Evolutionary conservation across 768 basidiomycete species (phyloP).

Genomic region (Amanita rimosa): DNA sequence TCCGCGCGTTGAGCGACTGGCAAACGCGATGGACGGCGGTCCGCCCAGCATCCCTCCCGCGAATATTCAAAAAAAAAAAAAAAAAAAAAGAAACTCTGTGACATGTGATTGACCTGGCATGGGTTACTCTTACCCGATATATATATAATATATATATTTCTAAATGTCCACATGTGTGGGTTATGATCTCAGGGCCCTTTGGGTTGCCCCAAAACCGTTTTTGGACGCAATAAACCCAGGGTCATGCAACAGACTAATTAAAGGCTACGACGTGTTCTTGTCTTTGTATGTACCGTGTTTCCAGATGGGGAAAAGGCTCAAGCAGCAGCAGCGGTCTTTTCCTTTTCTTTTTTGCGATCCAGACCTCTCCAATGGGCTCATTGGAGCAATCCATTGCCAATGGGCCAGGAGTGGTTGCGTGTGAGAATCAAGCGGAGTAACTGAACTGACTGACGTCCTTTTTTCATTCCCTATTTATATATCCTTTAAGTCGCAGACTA

Average conservation of each 20-base stretch:
- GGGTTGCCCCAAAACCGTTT: no score
- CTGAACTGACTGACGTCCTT: background rate
- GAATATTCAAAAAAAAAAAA: background rate
- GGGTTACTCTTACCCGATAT: no score
- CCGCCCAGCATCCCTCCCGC: background rate
- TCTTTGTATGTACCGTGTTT: background rate
- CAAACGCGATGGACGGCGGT: background rate
- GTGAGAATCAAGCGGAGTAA: background rate
- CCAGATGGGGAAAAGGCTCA: slow-evolving; percentile 1
- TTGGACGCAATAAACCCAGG: background rate
- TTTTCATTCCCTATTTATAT: background rate
- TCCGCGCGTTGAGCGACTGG: background rate
- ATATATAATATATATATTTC: no score
- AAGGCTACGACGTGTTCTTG: background rate
- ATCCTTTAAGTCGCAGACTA: background rate
- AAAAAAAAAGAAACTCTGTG: no score
- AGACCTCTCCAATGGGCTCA: background rate
- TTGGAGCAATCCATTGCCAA: background rate
- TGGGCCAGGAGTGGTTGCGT: background rate
- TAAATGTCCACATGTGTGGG: no score
- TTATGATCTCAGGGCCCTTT: background rate
- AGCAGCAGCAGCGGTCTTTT: no score
- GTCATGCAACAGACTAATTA: background rate
- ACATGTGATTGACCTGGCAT: no score
- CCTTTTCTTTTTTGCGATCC: no score